These are phyloP conservation scores for Colletotrichum caudatum DNA, from an alignment of 2,329 filamentous ascomycete genomes.

Conservation along the genomic window DNA sequence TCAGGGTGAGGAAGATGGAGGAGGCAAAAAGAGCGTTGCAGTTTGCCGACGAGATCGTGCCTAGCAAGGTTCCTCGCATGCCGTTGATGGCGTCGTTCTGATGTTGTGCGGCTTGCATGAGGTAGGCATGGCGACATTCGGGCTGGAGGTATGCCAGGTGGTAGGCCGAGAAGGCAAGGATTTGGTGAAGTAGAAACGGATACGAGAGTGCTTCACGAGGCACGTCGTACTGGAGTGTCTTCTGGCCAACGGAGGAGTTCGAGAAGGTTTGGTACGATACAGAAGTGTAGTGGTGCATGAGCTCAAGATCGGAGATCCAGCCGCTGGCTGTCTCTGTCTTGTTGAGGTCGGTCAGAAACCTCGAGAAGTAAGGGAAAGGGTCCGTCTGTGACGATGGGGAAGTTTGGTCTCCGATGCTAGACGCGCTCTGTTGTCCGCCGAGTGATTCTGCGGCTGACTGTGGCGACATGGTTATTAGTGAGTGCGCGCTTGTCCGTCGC, in stretches of 20 bases:
- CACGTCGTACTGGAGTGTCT: conserved; percentile 46
- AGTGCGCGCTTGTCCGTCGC: conserved; percentile 36
- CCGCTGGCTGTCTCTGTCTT: conserved; percentile 42
- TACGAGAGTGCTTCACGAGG: conserved; percentile 48
- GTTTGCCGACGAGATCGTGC: conserved; percentile 46
- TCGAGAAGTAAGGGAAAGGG: conserved; percentile 45
- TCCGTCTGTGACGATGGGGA: conserved; percentile 31
- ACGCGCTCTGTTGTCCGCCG: conserved; percentile 16
- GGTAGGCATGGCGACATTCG: conserved; percentile 45
- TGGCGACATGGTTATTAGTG: conserved; percentile 31
- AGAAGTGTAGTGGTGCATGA: conserved; percentile 53
- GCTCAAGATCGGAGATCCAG: conserved; percentile 53
- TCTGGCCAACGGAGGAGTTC: conserved; percentile 45
- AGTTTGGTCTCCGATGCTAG: conserved; percentile 23
- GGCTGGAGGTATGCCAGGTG: conserved; percentile 49
- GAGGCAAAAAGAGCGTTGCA: conserved; percentile 52
- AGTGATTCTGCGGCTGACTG: conserved; percentile 31
- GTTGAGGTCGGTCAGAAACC: conserved; percentile 44
- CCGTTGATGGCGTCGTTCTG: conserved; percentile 51
- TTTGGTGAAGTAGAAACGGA: conserved; percentile 49
- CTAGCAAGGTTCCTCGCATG: conserved; percentile 46
- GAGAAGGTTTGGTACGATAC: conserved; percentile 47
- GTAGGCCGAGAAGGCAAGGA: conserved; percentile 50
- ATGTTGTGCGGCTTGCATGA: conserved; percentile 50
- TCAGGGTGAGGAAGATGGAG: conserved; percentile 50